Evolutionary conservation across 2,329 filamentous ascomycete genomes (phyloP), one percentile per base, ranked within the genome.

Genomic region (Fonsecaea pugnacius): DNA sequence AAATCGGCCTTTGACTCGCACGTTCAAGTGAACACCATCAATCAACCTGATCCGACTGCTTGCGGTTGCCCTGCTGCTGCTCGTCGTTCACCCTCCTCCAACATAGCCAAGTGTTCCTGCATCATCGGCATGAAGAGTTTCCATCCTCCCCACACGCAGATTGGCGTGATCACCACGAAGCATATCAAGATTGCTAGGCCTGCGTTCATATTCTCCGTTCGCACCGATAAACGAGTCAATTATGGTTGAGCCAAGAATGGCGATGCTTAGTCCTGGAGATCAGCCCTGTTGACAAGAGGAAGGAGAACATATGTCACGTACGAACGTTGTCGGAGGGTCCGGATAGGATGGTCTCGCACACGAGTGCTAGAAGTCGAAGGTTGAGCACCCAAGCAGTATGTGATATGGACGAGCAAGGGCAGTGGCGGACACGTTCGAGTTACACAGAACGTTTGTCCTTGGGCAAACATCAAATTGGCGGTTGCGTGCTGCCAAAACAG

Each of bases 171-270:
- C 12, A 71, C 57, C 21, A 72, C 7, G 40, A 75, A 68, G 60
- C 72, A 68, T 30, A 75, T 38, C 35, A 73, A 58, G 43, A 75
- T 70, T 4, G 58, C 60, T 40, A 72, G 58, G 24, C 66, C 71
- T 14, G 63, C 51, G 32, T 69, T 67, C 72, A 73, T 73, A n/a
- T 24, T 48, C 4, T 33, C 21, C 43, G 27, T 24, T 35, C 2
- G 33, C 16, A 16, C 40, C 54, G 56, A 50, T 36, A 12, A 35
- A 58, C 48, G 48, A 30, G 50, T 30, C n/a, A 9, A 48, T 12
- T 48, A 48, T 14, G 43, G 9, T 24, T 10, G 18, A 3, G 8
- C 10, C 16, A 12, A 18, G 12, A 27, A 27, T 48, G 43, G 16
- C 3, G 18, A 14, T 14, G 21, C 43, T 9, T 48, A 48, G 43